Percentiles rank a stretch among this genome's conserved stretches.
These are phyloP conservation scores for Symbiodinium natans DNA, from an alignment of 73 alveolate species.

Conservation along the genomic window DNA sequence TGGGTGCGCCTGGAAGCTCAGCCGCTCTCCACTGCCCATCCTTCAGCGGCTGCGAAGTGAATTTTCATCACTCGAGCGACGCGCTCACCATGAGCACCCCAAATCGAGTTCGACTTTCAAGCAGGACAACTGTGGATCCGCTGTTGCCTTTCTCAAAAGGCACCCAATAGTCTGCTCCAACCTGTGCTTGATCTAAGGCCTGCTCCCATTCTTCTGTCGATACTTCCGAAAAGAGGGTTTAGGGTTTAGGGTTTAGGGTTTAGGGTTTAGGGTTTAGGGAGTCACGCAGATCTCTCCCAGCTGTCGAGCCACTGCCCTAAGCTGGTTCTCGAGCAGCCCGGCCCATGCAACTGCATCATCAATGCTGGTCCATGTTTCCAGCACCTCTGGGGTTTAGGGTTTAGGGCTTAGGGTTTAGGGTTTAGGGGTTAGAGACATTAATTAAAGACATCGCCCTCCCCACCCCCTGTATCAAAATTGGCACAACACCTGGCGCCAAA, in stretches of 20 bases:
- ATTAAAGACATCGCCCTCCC: background rate
- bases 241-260: too few relatives aligned
- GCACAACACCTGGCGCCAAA: background rate
- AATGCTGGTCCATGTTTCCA: background rate
- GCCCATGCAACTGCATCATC: background rate
- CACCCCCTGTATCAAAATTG: background rate
- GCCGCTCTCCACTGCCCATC: slow-evolving; percentile 41
- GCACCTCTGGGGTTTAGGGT: background rate
- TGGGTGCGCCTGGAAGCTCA: slow-evolving; percentile 40
- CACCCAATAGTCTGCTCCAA: background rate
- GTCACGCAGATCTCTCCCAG: background rate
- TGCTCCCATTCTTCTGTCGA: background rate
- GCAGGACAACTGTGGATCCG: slow-evolving; percentile 46
- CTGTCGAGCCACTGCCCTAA: background rate
- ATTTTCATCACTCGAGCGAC: slow-evolving; percentile 32
- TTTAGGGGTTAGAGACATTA: too few relatives aligned
- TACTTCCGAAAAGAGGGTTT: background rate
- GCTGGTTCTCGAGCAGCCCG: background rate
- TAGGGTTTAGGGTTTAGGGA: too few relatives aligned
- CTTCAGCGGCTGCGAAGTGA: background rate
- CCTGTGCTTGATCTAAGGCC: background rate
- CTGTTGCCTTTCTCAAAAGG: background rate
- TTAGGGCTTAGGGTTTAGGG: too few relatives aligned
- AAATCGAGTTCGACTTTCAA: background rate
- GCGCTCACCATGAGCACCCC: slow-evolving; percentile 46